Percentiles rank a stretch among this genome's conserved stretches.
phyloP scores from a whole-genome alignment of 164 flowering plant genomes.

The Macadamia integrifolia region DNA sequence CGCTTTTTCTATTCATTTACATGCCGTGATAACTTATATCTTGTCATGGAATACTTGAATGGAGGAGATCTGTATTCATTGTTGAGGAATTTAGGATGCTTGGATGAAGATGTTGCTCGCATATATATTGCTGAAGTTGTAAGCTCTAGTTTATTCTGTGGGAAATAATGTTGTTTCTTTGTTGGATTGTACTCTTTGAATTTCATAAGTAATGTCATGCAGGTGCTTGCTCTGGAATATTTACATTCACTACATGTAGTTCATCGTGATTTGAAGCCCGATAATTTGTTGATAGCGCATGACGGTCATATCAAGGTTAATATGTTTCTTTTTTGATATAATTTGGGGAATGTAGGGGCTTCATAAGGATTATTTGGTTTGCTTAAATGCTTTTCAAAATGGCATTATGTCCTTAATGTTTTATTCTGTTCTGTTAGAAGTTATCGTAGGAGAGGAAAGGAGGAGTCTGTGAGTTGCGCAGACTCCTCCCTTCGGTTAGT shows the following conservation, averaged over 20 bases:
- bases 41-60: conserved; percentile 99
- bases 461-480: too few relatives aligned
- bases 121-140: conserved; percentile 98
- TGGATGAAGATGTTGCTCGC: conserved; percentile 96
- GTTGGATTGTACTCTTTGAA: neutral
- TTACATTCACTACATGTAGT: conserved; percentile 88
- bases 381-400: too few relatives aligned
- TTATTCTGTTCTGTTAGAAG: too few relatives aligned
- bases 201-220: conserved; percentile 13
- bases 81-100: conserved; percentile 94
- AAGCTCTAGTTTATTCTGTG: conserved; percentile 28
- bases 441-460: too few relatives aligned
- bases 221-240: conserved; percentile 99
- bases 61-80: conserved; percentile 97
- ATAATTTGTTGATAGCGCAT: conserved; percentile 97
- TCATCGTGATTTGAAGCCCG: conserved; percentile 99
- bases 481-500: too few relatives aligned
- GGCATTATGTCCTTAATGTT: too few relatives aligned
- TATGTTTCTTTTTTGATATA: neutral
- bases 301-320: conserved; percentile 98
- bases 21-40: conserved; percentile 93
- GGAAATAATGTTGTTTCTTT: neutral
- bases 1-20: conserved; percentile 99
- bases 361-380: too few relatives aligned
- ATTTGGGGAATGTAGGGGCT: too few relatives aligned